These are phyloP conservation scores for Chlamydomonas applanata DNA, from an alignment of 139 green algal genomes.

Conservation along the genomic window DNA sequence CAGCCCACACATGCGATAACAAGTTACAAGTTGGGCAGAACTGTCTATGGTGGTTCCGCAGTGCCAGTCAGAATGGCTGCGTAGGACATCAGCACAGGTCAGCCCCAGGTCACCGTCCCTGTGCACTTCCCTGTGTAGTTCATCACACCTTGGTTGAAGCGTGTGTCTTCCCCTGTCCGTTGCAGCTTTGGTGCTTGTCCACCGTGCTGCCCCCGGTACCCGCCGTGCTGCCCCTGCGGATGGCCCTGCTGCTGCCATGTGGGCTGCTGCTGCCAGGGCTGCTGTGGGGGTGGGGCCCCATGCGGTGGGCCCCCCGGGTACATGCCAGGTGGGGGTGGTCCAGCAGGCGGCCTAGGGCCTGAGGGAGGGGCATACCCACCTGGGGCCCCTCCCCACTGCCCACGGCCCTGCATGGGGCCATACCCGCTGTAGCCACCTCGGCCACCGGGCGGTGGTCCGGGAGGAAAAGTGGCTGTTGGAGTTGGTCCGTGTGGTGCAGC, in stretches of 20 bases:
- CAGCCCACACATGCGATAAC: too few species aligned
- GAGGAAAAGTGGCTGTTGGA: conserved; percentile 12
- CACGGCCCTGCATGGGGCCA: too few species aligned
- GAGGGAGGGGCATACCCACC: too few species aligned
- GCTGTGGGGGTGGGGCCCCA: background rate
- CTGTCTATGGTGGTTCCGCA: too few species aligned
- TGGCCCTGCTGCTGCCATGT: conserved; percentile 16
- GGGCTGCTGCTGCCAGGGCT: background rate
- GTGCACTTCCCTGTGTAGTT: too few species aligned
- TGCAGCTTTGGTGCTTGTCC: background rate
- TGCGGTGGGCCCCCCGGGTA: conserved; percentile 4
- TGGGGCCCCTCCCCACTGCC: too few species aligned
- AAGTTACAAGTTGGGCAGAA: too few species aligned
- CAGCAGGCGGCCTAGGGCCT: conserved; percentile 1
- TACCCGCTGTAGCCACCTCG: too few species aligned
- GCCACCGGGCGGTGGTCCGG: too few species aligned
- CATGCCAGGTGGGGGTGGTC: background rate
- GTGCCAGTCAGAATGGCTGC: too few species aligned
- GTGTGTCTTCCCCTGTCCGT: background rate
- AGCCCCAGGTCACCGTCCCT: too few species aligned
- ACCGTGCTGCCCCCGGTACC: background rate
- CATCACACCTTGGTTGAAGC: background rate
- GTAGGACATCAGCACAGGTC: too few species aligned
- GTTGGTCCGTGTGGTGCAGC: background rate
- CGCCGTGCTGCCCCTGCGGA: conserved; percentile 2